Evolutionary conservation across 805 yeast species (phyloP), one percentile per base, ranked within the genome.

Genomic region (Jamesozyma gamospora): DNA sequence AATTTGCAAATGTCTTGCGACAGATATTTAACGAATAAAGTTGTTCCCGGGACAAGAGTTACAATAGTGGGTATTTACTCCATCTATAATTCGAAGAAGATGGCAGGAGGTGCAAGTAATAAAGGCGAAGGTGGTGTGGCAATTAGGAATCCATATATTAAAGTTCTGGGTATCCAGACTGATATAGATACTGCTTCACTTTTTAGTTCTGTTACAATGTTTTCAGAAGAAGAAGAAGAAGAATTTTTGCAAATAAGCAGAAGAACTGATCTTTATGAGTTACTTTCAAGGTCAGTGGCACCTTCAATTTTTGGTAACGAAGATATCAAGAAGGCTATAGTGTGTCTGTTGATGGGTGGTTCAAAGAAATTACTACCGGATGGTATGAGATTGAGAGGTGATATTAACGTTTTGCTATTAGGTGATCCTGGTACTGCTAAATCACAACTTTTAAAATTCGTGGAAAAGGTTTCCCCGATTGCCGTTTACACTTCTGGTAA

Each of bases 361-460:
- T 82, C 96, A 3, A 83, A 87, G 55, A 88, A 90, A 53, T 54
- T 87, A 3, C 66, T 92, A 41, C 97, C 97, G 0, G 99, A 92
- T 64, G 95, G 96, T 13, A 84, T 88, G 90, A 71, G 96, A 55
- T 72, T 92, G 41, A 78, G 99, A 69, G 99, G 99, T 51, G 99
- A 92, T 60, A 85, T 92, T 53, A 92, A 92, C 56, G 96, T 92
- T 10, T 69, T 92, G 37, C 62, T 92, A 36, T 69, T 94, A 28
- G 99, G 99, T 64, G 99, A 92, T 56, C 99, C 99, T 18, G 98
- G 98, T 67, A 92, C 98, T 16, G 97, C 98, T 37, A 92, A 92
- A 61, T 92, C 98, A 10, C 99, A 92, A 67, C 66, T 92, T 46
- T 71, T 92, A 54, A 92, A 92, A 61, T 92, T 90, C 50, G 97